These are phyloP conservation scores for Boletus reticuloceps DNA, from an alignment of 768 basidiomycete species.

Conservation along the genomic window DNA sequence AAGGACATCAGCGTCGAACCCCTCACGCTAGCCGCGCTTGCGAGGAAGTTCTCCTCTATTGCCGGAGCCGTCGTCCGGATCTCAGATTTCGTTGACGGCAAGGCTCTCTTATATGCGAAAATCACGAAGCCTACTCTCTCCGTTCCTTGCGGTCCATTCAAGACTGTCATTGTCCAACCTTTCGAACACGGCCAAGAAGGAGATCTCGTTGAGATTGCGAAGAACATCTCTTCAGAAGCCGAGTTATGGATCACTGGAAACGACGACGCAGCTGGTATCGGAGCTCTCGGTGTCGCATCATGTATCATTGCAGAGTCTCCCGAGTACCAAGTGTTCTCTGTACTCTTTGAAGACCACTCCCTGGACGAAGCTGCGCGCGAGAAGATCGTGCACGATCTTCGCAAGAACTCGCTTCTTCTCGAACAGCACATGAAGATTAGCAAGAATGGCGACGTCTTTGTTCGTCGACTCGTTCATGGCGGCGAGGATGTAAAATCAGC, in stretches of 20 bases:
- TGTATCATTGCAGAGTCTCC: slow-evolving; percentile 30
- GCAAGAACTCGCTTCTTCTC: slow-evolving; percentile 24
- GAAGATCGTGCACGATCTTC: slow-evolving; percentile 24
- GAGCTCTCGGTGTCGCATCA: slow-evolving; percentile 28
- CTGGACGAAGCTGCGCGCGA: slow-evolving; percentile 20
- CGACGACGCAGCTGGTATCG: slow-evolving; percentile 30
- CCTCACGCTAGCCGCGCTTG: slow-evolving; percentile 11
- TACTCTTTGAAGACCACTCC: slow-evolving; percentile 31
- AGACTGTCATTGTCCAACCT: slow-evolving; percentile 24
- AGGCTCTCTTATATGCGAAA: slow-evolving; percentile 14
- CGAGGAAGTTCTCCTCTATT: slow-evolving; percentile 10
- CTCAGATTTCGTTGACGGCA: slow-evolving; percentile 10
- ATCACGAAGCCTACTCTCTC: slow-evolving; percentile 12
- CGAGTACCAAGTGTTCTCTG: slow-evolving; percentile 27
- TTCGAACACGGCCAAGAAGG: slow-evolving; percentile 27
- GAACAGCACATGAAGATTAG: slow-evolving; percentile 31
- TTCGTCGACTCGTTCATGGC: slow-evolving; percentile 30
- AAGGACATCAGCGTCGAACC: slow-evolving; percentile 13
- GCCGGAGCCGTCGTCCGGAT: slow-evolving; percentile 9
- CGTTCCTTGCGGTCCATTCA: slow-evolving; percentile 18
- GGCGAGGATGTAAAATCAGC: slow-evolving; percentile 18
- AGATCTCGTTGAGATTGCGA: slow-evolving; percentile 26
- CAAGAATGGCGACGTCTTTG: slow-evolving; percentile 24
- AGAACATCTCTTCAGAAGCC: slow-evolving; percentile 22
- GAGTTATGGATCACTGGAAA: slow-evolving; percentile 31